A percentile compares a stretch with the other conserved stretches of the same genome.
Evolutionary conservation across 352 stramenopile genomes (phyloP).

Genomic region (Nothophytophthora sp.): DNA sequence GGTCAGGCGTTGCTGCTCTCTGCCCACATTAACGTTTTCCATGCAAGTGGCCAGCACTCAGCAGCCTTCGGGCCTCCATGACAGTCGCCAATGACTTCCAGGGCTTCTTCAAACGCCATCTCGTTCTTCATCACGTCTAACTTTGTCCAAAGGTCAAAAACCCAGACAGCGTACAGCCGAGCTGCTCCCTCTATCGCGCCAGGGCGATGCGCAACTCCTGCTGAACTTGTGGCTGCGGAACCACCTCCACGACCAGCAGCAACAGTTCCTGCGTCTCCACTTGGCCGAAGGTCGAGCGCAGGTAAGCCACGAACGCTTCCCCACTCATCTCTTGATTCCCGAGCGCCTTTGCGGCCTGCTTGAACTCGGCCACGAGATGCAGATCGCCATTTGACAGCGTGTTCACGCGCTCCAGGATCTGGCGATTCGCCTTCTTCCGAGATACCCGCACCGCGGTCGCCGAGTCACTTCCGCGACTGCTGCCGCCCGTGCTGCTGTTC

Average conservation of each 20-base stretch:
- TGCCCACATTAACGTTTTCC: background rate
- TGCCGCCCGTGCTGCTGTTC: slow-evolving; percentile 9
- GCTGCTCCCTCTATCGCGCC: slow-evolving; percentile 24
- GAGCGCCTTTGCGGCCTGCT: slow-evolving; percentile 66
- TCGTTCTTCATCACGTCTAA: background rate
- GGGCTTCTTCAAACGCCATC: no score
- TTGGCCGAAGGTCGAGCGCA: slow-evolving; percentile 60
- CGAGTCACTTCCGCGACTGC: slow-evolving; percentile 16
- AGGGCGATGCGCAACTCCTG: slow-evolving; percentile 58
- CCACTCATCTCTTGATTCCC: slow-evolving; percentile 73
- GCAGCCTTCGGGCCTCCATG: background rate
- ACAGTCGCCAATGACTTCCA: background rate
- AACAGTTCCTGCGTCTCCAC: slow-evolving; percentile 59
- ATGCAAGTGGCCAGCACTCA: slow-evolving; percentile 2
- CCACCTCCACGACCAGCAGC: slow-evolving; percentile 60
- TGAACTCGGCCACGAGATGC: slow-evolving; percentile 56
- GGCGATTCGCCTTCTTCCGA: slow-evolving; percentile 64
- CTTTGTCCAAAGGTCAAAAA: slow-evolving; percentile 3
- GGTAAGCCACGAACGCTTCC: slow-evolving; percentile 58
- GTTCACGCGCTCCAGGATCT: slow-evolving; percentile 71
- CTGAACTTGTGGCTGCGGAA: slow-evolving; percentile 61
- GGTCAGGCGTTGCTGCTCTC: background rate
- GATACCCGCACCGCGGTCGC: slow-evolving; percentile 27
- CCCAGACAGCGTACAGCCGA: background rate
- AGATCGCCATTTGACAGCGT: slow-evolving; percentile 48